Evolutionary conservation across 2,329 filamentous ascomycete genomes (phyloP).

Genomic region (Colletotrichum neosansevieriae): DNA sequence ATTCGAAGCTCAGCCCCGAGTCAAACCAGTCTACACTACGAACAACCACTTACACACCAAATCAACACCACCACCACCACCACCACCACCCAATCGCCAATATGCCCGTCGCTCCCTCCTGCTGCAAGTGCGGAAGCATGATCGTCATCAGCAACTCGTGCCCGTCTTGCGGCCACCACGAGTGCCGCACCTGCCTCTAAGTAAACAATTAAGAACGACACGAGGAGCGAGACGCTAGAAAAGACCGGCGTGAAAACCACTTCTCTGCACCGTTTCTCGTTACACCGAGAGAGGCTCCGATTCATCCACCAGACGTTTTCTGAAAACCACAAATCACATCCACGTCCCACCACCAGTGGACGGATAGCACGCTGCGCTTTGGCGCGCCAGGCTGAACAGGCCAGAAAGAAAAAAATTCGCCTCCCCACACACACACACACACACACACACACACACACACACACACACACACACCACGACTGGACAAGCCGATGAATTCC

Average conservation of each 20-base stretch:
- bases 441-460: rapidly evolving
- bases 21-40: slow-evolving; percentile 9
- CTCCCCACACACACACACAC: not conserved
- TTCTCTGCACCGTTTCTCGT: slow-evolving; percentile 9
- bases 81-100: slow-evolving; percentile 41
- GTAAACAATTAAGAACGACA: not conserved
- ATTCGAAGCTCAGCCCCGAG: not conserved
- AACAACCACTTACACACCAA: slow-evolving; percentile 36
- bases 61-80: slow-evolving; percentile 19
- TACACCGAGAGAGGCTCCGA: slow-evolving; percentile 38
- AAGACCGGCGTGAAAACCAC: not conserved
- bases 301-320: not conserved
- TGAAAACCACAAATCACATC: slow-evolving; percentile 19
- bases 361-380: not conserved
- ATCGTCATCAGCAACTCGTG: slow-evolving; percentile 69
- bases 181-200: slow-evolving; percentile 61
- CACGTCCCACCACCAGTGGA: slow-evolving; percentile 9
- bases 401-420: not conserved
- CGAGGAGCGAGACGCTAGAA: not conserved
- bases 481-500: slow-evolving; percentile 32
- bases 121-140: slow-evolving; percentile 67
- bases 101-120: slow-evolving; percentile 63
- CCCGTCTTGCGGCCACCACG: slow-evolving; percentile 62
- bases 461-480: not conserved
- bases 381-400: slow-evolving; percentile 19